These are phyloP conservation scores for Tulasnella sp. DNA, from an alignment of 768 basidiomycete species.

Conservation along the genomic window DNA sequence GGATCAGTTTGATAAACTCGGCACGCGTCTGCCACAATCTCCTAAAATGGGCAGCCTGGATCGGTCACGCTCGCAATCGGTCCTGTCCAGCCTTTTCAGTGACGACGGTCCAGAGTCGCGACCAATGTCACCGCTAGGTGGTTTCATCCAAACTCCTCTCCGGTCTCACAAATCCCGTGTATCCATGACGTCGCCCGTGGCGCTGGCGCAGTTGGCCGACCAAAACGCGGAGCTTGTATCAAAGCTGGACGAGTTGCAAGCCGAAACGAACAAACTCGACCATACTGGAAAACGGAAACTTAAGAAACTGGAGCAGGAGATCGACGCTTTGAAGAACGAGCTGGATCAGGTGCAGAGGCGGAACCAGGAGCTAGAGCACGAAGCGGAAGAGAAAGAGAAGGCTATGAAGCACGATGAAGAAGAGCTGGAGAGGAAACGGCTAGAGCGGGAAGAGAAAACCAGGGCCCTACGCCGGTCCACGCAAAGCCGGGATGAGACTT, in stretches of 20 bases:
- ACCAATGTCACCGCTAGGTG: not conserved
- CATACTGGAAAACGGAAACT: constrained; percentile 60
- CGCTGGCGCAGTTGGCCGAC: constrained; percentile 63
- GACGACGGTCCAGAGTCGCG: constrained; percentile 11
- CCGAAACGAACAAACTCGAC: constrained; percentile 59
- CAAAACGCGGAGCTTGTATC: constrained; percentile 75
- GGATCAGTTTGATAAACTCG: constrained; percentile 61
- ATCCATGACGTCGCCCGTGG: constrained; percentile 38
- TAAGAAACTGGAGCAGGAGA: constrained; percentile 70
- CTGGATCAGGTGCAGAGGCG: constrained; percentile 65
- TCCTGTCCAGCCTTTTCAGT: not conserved
- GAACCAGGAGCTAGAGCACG: constrained; percentile 65
- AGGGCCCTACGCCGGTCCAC: constrained; percentile 4
- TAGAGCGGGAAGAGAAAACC: constrained; percentile 17
- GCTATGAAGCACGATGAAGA: constrained; percentile 10
- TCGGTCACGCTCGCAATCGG: constrained; percentile 47
- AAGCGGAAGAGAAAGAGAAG: constrained; percentile 46
- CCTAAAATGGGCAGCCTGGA: constrained; percentile 25
- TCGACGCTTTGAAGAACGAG: constrained; percentile 62
- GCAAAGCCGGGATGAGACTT: not conserved
- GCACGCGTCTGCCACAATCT: constrained; percentile 29
- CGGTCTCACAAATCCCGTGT: constrained; percentile 19
- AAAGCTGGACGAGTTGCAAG: constrained; percentile 68
- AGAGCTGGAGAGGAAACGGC: constrained; percentile 13
- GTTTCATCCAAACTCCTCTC: constrained; percentile 1